Base-by-base conservation (phyloP, 2,329 filamentous ascomycete genomes). In the Aspergillus ibericus region DNA sequence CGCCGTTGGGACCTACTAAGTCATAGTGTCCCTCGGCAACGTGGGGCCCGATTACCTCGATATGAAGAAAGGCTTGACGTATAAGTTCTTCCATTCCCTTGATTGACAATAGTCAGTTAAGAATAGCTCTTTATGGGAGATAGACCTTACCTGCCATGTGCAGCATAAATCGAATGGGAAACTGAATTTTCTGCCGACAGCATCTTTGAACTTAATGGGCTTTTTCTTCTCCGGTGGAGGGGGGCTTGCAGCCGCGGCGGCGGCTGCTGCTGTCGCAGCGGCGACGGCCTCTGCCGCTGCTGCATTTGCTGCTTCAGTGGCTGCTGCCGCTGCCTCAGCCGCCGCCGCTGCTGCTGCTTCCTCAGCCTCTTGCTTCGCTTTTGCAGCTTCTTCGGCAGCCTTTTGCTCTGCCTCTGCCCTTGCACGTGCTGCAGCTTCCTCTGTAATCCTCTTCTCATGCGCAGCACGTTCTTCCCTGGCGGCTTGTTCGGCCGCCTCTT, bases 141-240 rank as follows among this genome's bases (percentile, higher is more conserved):
- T 34, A n/a, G 12, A 83, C n/a, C 85, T 72, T 85, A 93, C 90
- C 79, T 82, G 80, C 92, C 92, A 96, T 2, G 88, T 95, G 69
- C 87, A 86, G 75, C 92, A 96, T 29, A 96, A 75, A 63, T 93
- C 86, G 77, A 88, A 96, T 1, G 93, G 93, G 70, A 97, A 96
- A 76, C 87, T 95, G 74, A 96, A 97, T 75, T 96, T 96, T 65
- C 93, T 85, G 32, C 91, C 91, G 15, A 97, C 87, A 0, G 92
- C 92, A 72, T 97, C 93, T 76, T 96, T 96, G 79, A 96, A 96
- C 66, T 88, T 88, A 73, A 96, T 91, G 2, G 90, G 91, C 44
- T 87, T 81, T 73, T 91, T 90, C 65, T 82, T 81, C 56, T 82
- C 80, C n/a, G 84, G 81, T 1, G 83, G 80, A 2, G 74, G 70